phyloP scores from a whole-genome alignment of 345 rosid species.

The Dimocarpus longan region DNA sequence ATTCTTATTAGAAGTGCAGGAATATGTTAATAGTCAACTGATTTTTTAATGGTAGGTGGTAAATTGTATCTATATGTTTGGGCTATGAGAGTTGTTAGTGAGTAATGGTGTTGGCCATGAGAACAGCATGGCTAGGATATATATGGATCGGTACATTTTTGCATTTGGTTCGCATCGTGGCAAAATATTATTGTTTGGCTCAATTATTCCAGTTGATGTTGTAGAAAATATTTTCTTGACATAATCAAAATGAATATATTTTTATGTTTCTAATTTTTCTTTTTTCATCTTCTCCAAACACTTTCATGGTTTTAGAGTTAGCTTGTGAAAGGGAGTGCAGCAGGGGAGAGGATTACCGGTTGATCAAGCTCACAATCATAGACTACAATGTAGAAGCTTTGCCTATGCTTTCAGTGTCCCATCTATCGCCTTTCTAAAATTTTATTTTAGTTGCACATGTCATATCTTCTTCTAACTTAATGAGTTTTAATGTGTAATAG shows the following conservation, averaged over 20 bases:
- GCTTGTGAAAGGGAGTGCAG: conserved; percentile 95
- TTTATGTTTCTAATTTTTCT: not conserved
- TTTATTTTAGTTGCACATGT: not conserved
- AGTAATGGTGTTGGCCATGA: not conserved
- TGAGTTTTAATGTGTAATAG: conserved; percentile 36
- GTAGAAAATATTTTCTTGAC: not conserved
- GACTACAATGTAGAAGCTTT: conserved; percentile 62
- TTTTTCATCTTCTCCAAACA: not conserved
- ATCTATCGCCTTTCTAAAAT: not conserved
- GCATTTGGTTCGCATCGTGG: not conserved
- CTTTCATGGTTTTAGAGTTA: conserved; percentile 48
- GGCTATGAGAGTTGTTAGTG: not conserved
- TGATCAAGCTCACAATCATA: conserved; percentile 78
- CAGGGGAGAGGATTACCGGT: conserved; percentile 89
- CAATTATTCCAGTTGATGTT: not conserved
- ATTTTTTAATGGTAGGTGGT: not conserved
- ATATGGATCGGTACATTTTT: not conserved
- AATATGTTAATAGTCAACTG: too few relatives aligned
- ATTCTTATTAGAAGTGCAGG: too few relatives aligned
- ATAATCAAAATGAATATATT: not conserved
- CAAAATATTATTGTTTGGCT: not conserved
- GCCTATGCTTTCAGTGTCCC: not conserved
- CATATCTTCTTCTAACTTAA: not conserved
- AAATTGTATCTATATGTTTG: too few relatives aligned
- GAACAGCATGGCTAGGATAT: not conserved